Evolutionary conservation across 169 alveolate species (phyloP), one percentile per base, ranked within the genome.

Genomic region (Theileria sp.): DNA sequence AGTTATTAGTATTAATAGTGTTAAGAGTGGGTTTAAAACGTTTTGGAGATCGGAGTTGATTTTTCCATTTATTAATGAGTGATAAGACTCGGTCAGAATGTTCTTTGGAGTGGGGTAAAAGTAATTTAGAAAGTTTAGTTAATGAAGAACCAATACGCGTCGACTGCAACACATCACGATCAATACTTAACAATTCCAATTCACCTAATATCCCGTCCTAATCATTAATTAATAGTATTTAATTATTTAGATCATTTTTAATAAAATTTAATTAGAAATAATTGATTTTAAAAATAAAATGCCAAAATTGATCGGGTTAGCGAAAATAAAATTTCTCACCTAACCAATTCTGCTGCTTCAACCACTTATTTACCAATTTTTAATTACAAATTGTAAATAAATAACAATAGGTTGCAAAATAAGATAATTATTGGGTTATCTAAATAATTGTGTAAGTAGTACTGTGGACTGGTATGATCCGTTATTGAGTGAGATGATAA

Each of bases 61-160:
- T 78, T 32, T 91, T 89, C 85, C 91, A 87, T 54, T 82, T 84
- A 64, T 75, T 85, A 72, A 89, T 82, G 51, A 85, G 77, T 15
- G 80, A 62, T 25, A 65, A 62, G 21, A 86, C 88, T 3, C 69
- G 77, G 23, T 58, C 51, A 58, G 88, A 60, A 44, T 86, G 17
- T 62, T 49, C 70, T 19, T 87, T 88, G 17, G 83, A 75, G 44
- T 58, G 71, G 4, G 38, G 72, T 49, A 66, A 50, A 17, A 75
- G 77, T 26, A 60, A 51, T 72, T 82, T 89, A 15, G 93, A 79
- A 38, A 93, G 86, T 38, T 88, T 88, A 19, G 94, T 92, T 74
- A 93, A 89, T 15, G 88, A 77, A n/a, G 82, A 88, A 17, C 96
- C 96, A 34, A 93, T 93, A 23, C 89, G 87, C 2, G 96, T 93